Evolutionary conservation across 768 basidiomycete genomes (phyloP), one percentile per base, ranked within the genome.

Genomic region (Crucibulum laeve): DNA sequence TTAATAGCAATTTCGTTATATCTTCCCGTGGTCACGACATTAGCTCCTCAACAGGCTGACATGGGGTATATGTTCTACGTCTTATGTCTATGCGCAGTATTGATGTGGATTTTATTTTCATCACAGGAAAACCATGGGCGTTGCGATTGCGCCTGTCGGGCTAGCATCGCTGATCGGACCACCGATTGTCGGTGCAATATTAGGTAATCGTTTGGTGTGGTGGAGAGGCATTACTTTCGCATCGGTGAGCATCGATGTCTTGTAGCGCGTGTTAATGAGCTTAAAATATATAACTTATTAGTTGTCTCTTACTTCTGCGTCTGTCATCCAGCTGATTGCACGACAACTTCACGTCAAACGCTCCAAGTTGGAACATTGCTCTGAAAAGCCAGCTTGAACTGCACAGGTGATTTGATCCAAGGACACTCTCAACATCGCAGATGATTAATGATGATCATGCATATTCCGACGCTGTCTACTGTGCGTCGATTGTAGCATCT

Each of bases 101-200:
- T 19, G 11, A 39, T 35, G 17, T 18, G 11, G 8, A 40, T 40
- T 13, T 17, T 10, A 25, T 25, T 23, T 13, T 4, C 36, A 22
- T 21, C 21, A 24, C 17, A 46, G 40, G 28, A 41, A 22, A 18
- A 25, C 40, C 6, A 21, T 47, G 30, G 46, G 46, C 25, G 38
- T 41, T 21, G 46, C 46, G 23, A 41, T 40, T 40, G 41, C 15
- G 10, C 41, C 46, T 36, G 30, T 23, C 14, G 40, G 40, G 23
- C 25, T 47, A 26, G 46, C 46, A 18, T 40, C 46, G n/a, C 25
- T 47, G n/a, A 32, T 47, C 19, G 46, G 46, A 4, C 34, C 46
- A 1, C 46, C 46, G 10, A 32, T 47, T 30, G 41, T 36, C 10
- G 46, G 26, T 10, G 46, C 46, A 14, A 40, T 47, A 17, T 17